phyloP scores from a whole-genome alignment of 371 early-diverging fungal species.

The Mucor saturninus region DNA sequence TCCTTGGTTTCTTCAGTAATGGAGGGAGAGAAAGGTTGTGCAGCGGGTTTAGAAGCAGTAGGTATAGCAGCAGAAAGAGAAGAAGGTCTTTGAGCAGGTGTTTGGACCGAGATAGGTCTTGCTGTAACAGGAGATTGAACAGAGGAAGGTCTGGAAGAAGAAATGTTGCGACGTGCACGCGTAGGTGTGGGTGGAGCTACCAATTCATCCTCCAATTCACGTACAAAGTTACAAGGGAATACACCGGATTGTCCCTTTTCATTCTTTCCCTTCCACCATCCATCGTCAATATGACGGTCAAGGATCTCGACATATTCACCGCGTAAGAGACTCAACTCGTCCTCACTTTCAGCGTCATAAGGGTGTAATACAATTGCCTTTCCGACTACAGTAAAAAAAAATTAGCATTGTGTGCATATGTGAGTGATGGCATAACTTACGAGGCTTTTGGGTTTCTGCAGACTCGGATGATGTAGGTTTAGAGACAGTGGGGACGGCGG shows the following conservation, averaged over 20 bases:
- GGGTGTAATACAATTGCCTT: constrained; percentile 64
- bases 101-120: constrained; percentile 14
- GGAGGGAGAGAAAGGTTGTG: not conserved
- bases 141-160: constrained; percentile 20
- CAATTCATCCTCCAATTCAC: constrained; percentile 53
- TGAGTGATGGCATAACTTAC: not conserved
- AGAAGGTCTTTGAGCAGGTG: constrained; percentile 22
- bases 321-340: constrained; percentile 57
- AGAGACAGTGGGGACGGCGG: not conserved
- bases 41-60: not conserved
- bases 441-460: not conserved
- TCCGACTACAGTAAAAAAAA: constrained; percentile 11
- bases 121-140: constrained; percentile 15
- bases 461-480: not conserved
- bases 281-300: constrained; percentile 61
- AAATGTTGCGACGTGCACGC: constrained; percentile 37
- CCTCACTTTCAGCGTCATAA: constrained; percentile 63
- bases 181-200: constrained; percentile 46
- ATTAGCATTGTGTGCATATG: no score
- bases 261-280: constrained; percentile 67
- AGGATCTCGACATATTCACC: constrained; percentile 58
- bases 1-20: constrained; percentile 13
- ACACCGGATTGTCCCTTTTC: constrained; percentile 62
- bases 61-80: constrained; percentile 4
- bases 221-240: constrained; percentile 65